phyloP scores from a whole-genome alignment of 345 rosid genomes.

The Rhizophora mangle region DNA sequence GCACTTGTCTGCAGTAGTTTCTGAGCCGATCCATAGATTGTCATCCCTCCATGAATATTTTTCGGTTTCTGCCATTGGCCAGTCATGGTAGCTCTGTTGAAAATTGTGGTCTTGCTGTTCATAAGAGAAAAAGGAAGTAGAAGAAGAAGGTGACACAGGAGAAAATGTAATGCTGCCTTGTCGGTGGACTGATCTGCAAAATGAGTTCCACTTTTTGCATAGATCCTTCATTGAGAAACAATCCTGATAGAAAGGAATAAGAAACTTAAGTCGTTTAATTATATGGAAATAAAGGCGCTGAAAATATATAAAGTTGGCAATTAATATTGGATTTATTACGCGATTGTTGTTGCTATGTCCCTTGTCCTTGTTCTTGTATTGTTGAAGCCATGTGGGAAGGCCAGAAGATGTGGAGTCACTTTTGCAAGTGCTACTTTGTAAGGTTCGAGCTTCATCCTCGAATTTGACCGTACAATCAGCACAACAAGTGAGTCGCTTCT shows the following conservation, averaged over 20 bases:
- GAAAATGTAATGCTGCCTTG: constrained; percentile 44
- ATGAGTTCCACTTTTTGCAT: constrained; percentile 58
- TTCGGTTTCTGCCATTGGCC: constrained; percentile 49
- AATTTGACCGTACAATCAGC: constrained; percentile 21
- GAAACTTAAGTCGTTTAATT: neutral
- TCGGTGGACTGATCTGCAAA: constrained; percentile 53
- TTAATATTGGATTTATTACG: constrained; percentile 9
- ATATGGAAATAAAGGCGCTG: neutral
- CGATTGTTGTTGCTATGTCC: constrained; percentile 2
- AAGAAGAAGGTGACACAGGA: constrained; percentile 59
- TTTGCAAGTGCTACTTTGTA: constrained; percentile 27
- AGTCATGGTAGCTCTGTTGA: constrained; percentile 35
- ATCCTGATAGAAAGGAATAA: constrained; percentile 37
- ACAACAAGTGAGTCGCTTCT: constrained; percentile 39
- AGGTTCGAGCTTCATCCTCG: constrained; percentile 21
- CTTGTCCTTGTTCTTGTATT: constrained; percentile 29
- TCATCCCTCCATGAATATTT: constrained; percentile 30
- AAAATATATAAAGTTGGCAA: neutral
- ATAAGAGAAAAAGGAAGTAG: constrained; percentile 44
- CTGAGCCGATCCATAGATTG: constrained; percentile 28
- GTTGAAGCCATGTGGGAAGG: constrained; percentile 34
- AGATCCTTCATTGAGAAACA: constrained; percentile 45
- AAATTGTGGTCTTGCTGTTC: constrained; percentile 41
- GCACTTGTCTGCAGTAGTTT: constrained; percentile 4
- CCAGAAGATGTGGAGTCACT: constrained; percentile 29